Evolutionary conservation across 257 asterid species (phyloP).

Genomic region (Oldenlandia corymbosa): DNA sequence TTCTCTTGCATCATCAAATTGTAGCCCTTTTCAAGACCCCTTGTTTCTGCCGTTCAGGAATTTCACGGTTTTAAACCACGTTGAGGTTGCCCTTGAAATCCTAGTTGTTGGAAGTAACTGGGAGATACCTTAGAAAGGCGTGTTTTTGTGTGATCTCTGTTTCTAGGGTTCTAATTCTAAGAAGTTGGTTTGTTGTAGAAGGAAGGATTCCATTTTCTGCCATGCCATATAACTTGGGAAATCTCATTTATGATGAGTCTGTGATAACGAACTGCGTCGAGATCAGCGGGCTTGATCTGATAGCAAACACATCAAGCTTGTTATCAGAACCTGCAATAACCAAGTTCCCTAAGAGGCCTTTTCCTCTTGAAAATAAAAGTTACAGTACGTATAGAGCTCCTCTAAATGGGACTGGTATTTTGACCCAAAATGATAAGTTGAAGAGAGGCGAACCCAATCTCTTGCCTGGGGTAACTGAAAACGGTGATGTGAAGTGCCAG

Average conservation of each 20-base stretch:
- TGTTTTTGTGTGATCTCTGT: background rate
- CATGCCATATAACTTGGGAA: slow-evolving; percentile 41
- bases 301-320: slow-evolving; percentile 27
- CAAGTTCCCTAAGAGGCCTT: slow-evolving; percentile 38
- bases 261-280: slow-evolving; percentile 38
- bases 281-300: slow-evolving; percentile 42
- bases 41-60: slow-evolving; percentile 15
- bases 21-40: background rate
- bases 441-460: slow-evolving; percentile 23
- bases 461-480: slow-evolving; percentile 18
- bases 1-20: slow-evolving; percentile 26
- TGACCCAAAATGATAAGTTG: slow-evolving; percentile 23
- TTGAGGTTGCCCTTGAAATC: background rate
- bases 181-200: slow-evolving; percentile 31
- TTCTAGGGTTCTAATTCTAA: slow-evolving; percentile 10
- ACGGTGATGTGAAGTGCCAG: slow-evolving; percentile 16
- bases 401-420: slow-evolving; percentile 31
- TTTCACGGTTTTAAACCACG: background rate
- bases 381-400: slow-evolving; percentile 21
- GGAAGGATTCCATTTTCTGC: slow-evolving; percentile 33
- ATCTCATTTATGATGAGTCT: slow-evolving; percentile 43
- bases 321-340: slow-evolving; percentile 34
- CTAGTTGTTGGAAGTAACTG: background rate
- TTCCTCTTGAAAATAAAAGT: slow-evolving; percentile 27
- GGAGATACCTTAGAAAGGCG: slow-evolving; percentile 1